phyloP scores from a whole-genome alignment of 2,329 filamentous ascomycete species.

The Trematosphaeria pertusa region DNA sequence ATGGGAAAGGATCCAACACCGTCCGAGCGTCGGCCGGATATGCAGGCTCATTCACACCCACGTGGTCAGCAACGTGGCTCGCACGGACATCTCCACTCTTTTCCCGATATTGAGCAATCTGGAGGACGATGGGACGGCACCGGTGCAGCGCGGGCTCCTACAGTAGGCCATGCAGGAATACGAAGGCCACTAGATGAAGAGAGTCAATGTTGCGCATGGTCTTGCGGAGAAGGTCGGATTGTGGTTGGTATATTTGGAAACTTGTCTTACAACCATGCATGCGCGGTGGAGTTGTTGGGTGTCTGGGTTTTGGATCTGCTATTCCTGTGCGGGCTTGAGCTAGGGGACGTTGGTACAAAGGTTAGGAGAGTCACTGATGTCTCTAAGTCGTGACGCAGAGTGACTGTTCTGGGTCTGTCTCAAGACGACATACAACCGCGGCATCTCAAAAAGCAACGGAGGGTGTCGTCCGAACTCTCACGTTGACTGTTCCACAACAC shows the following conservation, averaged over 20 bases:
- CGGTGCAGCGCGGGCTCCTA: not conserved
- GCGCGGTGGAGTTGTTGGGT: not conserved
- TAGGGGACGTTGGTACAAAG: too few relatives aligned
- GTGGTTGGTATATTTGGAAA: not conserved
- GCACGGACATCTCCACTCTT: constrained; percentile 5
- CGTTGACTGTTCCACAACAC: too few relatives aligned
- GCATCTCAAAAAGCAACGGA: too few relatives aligned
- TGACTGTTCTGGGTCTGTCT: too few relatives aligned
- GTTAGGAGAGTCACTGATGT: too few relatives aligned
- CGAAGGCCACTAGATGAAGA: not conserved
- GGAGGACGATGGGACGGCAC: constrained; percentile 9
- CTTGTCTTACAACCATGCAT: not conserved
- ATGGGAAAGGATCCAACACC: too few relatives aligned
- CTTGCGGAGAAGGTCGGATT: not conserved
- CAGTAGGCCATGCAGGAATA: too few relatives aligned
- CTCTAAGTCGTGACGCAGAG: not conserved
- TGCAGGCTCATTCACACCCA: constrained; percentile 17
- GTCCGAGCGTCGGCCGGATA: constrained; percentile 13
- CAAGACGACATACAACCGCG: too few relatives aligned
- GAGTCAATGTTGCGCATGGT: not conserved
- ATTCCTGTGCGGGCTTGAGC: too few relatives aligned
- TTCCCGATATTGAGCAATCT: constrained; percentile 4
- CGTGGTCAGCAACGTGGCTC: constrained; percentile 23
- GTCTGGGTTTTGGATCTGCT: not conserved
- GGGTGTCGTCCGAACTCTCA: too few relatives aligned